Conservation (phyloP, 208 protist genomes). For the Leishmania tropica region DNA sequence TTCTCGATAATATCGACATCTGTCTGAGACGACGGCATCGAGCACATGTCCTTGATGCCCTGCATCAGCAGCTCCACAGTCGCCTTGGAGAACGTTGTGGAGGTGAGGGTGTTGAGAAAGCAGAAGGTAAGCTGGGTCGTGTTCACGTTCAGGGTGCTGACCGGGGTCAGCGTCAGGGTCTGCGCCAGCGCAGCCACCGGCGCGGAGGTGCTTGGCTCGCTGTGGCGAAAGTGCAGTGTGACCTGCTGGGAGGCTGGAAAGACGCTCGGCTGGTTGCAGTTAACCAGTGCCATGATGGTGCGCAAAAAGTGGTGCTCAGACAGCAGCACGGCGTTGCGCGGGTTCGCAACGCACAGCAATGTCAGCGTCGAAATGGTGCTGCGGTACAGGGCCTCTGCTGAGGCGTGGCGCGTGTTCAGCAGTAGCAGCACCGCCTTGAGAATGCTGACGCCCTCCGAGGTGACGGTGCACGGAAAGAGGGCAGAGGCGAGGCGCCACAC, state of each 20-base stretch:
- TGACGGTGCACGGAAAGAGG: slow-evolving; percentile 56
- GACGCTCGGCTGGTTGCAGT: slow-evolving; percentile 58
- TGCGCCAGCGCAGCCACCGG: not conserved
- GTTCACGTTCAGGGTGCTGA: slow-evolving; percentile 56
- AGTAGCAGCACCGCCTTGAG: slow-evolving; percentile 56
- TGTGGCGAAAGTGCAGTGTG: slow-evolving; percentile 11
- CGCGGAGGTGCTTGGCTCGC: not conserved
- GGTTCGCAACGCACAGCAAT: slow-evolving; percentile 71
- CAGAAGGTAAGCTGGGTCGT: slow-evolving; percentile 68
- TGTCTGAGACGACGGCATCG: slow-evolving; percentile 45
- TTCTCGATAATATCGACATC: slow-evolving; percentile 79
- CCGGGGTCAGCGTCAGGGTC: slow-evolving; percentile 19
- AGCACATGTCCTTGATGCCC: slow-evolving; percentile 60
- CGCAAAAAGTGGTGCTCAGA: slow-evolving; percentile 51
- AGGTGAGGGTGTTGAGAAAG: slow-evolving; percentile 62
- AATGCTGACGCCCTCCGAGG: slow-evolving; percentile 31
- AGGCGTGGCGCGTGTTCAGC: slow-evolving; percentile 50
- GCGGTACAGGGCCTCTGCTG: slow-evolving; percentile 70
- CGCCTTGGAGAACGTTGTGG: slow-evolving; percentile 44
- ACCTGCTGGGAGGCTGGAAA: slow-evolving; percentile 56
- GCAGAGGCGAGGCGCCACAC: slow-evolving; percentile 74
- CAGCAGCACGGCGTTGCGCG: slow-evolving; percentile 60
- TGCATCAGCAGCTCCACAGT: slow-evolving; percentile 48
- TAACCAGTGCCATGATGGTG: slow-evolving; percentile 62
- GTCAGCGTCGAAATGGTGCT: slow-evolving; percentile 62